Conservation (phyloP, 139 green algal species). For the Dunaliella primolecta region DNA sequence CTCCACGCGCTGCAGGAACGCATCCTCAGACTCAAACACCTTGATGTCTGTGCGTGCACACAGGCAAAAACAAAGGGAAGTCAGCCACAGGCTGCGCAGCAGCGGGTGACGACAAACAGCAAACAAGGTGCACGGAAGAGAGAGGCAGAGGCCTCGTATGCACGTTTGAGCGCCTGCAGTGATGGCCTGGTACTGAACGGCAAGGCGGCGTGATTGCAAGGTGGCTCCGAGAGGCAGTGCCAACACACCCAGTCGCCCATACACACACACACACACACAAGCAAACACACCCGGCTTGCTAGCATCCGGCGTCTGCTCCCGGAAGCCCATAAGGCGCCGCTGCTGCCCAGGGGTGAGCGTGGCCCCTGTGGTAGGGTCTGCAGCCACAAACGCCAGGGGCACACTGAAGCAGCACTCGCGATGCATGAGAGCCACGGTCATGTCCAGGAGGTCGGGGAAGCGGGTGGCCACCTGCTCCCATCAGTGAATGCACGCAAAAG, state of each 20-base stretch:
- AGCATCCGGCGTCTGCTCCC: constrained; percentile 18
- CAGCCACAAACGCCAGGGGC: neutral
- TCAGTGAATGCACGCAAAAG: too few species aligned
- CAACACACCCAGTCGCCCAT: too few species aligned
- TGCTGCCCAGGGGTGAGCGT: neutral
- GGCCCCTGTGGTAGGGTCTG: constrained; percentile 1
- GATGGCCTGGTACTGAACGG: too few species aligned
- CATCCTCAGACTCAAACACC: constrained; percentile 27
- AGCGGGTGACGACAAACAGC: too few species aligned
- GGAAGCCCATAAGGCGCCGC: constrained; percentile 30
- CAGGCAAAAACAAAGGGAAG: neutral
- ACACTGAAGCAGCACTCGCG: constrained; percentile 28
- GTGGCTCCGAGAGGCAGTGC: too few species aligned
- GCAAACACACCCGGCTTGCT: neutral
- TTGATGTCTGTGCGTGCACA: constrained; percentile 5
- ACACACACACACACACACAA: too few species aligned
- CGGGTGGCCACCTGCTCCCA: constrained; percentile 27
- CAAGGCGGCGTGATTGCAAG: too few species aligned
- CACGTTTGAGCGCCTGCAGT: too few species aligned
- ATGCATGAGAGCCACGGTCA: constrained; percentile 52
- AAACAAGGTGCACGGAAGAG: too few species aligned
- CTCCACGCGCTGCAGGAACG: constrained; percentile 30
- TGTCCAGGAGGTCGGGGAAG: constrained; percentile 49
- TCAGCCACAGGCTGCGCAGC: neutral
- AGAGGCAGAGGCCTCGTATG: too few species aligned